phyloP scores from a whole-genome alignment of 805 yeast species.

The Yamadazyma laniorum region DNA sequence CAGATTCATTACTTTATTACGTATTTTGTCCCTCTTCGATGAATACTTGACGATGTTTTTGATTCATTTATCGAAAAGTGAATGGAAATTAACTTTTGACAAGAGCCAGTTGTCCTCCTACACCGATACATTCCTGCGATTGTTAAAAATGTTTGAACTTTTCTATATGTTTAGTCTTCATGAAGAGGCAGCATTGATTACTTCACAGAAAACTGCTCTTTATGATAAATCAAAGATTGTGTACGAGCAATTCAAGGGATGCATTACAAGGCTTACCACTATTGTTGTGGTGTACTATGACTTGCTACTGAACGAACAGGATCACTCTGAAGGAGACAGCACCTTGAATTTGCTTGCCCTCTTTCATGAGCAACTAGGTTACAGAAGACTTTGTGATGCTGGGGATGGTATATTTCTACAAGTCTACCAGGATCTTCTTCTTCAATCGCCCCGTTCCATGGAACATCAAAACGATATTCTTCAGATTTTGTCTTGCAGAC shows the following conservation, averaged over 20 bases:
- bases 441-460: constrained; percentile 37
- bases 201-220: constrained; percentile 40
- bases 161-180: constrained; percentile 50
- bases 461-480: constrained; percentile 60
- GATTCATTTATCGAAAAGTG: constrained; percentile 19
- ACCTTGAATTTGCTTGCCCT: constrained; percentile 46
- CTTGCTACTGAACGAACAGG: neutral
- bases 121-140: constrained; percentile 7
- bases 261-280: constrained; percentile 38
- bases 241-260: constrained; percentile 45
- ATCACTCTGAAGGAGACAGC: neutral
- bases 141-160: constrained; percentile 37
- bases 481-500: constrained; percentile 77
- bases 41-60: constrained; percentile 44
- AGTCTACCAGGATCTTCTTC: constrained; percentile 50
- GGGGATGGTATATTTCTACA: constrained; percentile 61
- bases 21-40: constrained; percentile 53
- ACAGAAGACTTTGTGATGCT: constrained; percentile 63
- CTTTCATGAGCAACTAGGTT: constrained; percentile 74
- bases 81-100: constrained; percentile 31
- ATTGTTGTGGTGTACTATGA: constrained; percentile 38
- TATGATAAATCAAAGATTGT: constrained; percentile 43
- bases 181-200: constrained; percentile 48
- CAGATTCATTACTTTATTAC: constrained; percentile 45
- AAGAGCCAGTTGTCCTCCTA: neutral